A percentile compares a stretch with the other conserved stretches of the same genome.
These are phyloP conservation scores for Flammula alnicola DNA, from an alignment of 1,284 basidiomycete species.

Conservation along the genomic window DNA sequence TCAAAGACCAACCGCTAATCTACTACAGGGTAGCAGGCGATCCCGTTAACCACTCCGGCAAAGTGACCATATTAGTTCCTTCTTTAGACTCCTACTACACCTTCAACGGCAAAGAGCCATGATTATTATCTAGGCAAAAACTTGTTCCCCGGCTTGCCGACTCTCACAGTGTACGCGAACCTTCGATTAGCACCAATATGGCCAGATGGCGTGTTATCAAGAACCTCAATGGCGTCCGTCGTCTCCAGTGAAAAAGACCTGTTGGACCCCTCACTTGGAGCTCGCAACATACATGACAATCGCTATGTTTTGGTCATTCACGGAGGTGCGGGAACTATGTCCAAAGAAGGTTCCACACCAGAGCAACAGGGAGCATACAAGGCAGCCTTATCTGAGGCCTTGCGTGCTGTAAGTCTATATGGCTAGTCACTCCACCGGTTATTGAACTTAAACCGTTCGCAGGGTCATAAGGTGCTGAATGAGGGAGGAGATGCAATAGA, in stretches of 20 bases:
- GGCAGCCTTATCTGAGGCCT: constrained; percentile 54
- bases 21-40: constrained; percentile 70
- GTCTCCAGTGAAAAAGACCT: constrained; percentile 32
- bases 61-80: constrained; percentile 57
- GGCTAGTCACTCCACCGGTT: too few species aligned
- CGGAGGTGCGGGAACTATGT: constrained; percentile 78
- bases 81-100: too few species aligned
- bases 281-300: not conserved
- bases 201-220: too few species aligned
- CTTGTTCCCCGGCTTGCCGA: too few species aligned
- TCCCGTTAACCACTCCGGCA: constrained; percentile 92
- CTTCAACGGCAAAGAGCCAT: too few species aligned
- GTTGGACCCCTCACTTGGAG: not conserved
- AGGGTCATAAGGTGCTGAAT: constrained; percentile 66
- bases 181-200: too few species aligned
- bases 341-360: constrained; percentile 60
- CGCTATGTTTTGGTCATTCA: constrained; percentile 69
- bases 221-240: constrained; percentile 4
- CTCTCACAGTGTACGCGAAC: too few species aligned
- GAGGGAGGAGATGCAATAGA: constrained; percentile 81
- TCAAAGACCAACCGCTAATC: constrained; percentile 81
- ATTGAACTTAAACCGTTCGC: too few species aligned
- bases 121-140: too few species aligned
- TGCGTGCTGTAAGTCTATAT: constrained; percentile 53
- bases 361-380: constrained; percentile 65